A percentile compares a stretch with the other conserved stretches of the same genome.
Conservation (phyloP, 2,329 filamentous ascomycete genomes). For the Colletotrichum nymphaeae region DNA sequence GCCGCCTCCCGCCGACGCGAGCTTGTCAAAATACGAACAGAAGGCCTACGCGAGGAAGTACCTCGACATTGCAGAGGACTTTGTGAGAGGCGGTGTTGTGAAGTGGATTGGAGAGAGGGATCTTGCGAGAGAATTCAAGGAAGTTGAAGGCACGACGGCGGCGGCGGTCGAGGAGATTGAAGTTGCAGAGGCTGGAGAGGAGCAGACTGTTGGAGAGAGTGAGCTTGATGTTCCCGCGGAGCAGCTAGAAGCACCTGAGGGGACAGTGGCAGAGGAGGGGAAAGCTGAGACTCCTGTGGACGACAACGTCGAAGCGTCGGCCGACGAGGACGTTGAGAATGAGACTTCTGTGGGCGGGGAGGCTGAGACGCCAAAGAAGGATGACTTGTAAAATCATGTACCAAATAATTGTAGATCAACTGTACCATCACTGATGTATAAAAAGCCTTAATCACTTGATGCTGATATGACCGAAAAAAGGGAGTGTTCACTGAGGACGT, state of each 20-base stretch:
- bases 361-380: not conserved
- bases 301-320: not conserved
- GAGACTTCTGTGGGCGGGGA: not conserved
- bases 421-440: slow-evolving; percentile 13
- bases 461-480: not conserved
- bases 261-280: not conserved
- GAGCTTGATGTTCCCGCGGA: not conserved
- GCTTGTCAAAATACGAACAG: not conserved
- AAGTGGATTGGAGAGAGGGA: slow-evolving; percentile 27
- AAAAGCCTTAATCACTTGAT: not conserved
- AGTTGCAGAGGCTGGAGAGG: not conserved
- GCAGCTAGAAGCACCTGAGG: not conserved
- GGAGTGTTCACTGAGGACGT: not conserved
- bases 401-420: not conserved
- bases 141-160: not conserved
- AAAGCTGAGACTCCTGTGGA: not conserved
- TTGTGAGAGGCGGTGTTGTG: slow-evolving; percentile 13
- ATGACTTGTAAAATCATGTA: slow-evolving; percentile 10
- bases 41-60: not conserved
- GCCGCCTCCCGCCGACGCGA: not conserved
- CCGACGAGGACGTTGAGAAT: not conserved
- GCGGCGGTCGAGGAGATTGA: not conserved
- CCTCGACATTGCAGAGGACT: not conserved
- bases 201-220: not conserved
- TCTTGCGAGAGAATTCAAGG: not conserved